Evolutionary conservation across 2,329 filamentous ascomycete species (phyloP).

Genomic region (Emergomyces pasteurianus): DNA sequence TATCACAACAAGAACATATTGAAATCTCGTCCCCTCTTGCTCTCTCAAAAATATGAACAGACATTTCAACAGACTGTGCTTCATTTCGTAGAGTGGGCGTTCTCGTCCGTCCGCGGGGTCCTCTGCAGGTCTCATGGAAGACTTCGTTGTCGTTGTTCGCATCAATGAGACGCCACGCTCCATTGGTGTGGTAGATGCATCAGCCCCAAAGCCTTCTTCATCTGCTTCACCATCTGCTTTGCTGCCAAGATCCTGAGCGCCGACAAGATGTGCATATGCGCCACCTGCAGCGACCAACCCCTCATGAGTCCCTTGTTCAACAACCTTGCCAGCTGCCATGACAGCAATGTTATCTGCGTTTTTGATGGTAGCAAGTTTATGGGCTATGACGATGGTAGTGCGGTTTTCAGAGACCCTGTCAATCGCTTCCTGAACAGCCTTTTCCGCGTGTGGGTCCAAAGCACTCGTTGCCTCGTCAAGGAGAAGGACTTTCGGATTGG

Average conservation of each 20-base stretch:
- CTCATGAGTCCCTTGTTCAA: constrained; percentile 77
- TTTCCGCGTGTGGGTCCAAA: constrained; percentile 75
- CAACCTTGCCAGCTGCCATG: constrained; percentile 65
- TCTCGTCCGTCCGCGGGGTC: neutral
- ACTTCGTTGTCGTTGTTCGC: constrained; percentile 1
- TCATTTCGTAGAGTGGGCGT: neutral
- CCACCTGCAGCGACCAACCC: constrained; percentile 53
- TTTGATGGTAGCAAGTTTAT: constrained; percentile 75
- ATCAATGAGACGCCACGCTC: neutral
- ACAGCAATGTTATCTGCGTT: constrained; percentile 85
- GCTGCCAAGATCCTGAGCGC: constrained; percentile 37
- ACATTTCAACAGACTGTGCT: neutral
- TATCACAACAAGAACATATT: neutral
- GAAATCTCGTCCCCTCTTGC: neutral
- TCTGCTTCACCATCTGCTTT: constrained; percentile 17
- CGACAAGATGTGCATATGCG: constrained; percentile 68
- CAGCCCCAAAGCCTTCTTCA: constrained; percentile 27
- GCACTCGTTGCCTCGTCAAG: constrained; percentile 82
- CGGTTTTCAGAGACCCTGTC: constrained; percentile 66
- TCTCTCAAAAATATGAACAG: constrained; percentile 2
- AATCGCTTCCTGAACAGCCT: constrained; percentile 72
- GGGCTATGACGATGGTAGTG: constrained; percentile 80
- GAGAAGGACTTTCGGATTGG: constrained; percentile 70
- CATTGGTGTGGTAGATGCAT: neutral
- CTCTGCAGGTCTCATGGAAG: constrained; percentile 1